A percentile compares a stretch with the other conserved stretches of the same genome.
These are phyloP conservation scores for Melaleuca alternifolia DNA, from an alignment of 345 rosid species.

Conservation along the genomic window DNA sequence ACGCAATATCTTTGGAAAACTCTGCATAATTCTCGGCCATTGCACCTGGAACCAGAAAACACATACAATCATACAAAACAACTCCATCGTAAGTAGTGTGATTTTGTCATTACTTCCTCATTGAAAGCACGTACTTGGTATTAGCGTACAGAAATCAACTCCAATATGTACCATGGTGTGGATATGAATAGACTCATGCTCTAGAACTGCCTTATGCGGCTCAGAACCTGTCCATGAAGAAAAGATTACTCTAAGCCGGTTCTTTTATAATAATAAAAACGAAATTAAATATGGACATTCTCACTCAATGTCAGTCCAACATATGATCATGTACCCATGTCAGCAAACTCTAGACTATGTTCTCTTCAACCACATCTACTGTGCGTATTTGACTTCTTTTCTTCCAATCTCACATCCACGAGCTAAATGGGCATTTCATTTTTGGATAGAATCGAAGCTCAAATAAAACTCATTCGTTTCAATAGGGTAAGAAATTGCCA, in stretches of 20 bases:
- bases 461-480: background rate
- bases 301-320: background rate
- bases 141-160: background rate
- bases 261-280: background rate
- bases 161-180: conserved; percentile 62
- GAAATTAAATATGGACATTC: background rate
- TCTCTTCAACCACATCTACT: background rate
- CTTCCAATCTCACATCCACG: background rate
- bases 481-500: background rate
- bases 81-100: background rate
- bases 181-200: conserved; percentile 64
- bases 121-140: background rate
- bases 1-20: conserved; percentile 48
- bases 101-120: background rate
- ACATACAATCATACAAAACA: background rate
- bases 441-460: background rate
- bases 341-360: background rate
- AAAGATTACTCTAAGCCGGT: background rate
- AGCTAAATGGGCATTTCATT: background rate
- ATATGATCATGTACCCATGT: background rate
- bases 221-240: conserved; percentile 49
- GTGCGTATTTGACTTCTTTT: background rate
- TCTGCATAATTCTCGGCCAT: conserved; percentile 35
- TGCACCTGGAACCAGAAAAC: conserved; percentile 31
- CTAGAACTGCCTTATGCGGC: conserved; percentile 61